Evolutionary conservation across 345 rosid genomes (phyloP).

Genomic region (Salix purpurea): DNA sequence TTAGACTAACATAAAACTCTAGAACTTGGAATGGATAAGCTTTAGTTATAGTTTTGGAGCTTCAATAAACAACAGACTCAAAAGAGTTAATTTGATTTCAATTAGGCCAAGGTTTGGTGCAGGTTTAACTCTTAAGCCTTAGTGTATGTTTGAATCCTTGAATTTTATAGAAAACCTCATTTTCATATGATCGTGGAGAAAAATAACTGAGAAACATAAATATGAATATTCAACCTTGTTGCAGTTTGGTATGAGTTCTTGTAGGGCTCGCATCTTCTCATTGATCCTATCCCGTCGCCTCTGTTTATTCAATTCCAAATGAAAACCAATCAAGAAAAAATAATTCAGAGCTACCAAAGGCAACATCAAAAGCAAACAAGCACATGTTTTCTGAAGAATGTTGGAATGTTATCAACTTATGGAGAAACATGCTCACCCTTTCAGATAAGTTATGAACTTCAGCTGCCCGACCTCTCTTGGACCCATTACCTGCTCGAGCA

Average conservation of each 20-base stretch:
- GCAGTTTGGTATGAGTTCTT: conserved; percentile 94
- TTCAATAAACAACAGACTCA: background rate
- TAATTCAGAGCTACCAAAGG: conserved; percentile 10
- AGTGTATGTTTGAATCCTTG: background rate
- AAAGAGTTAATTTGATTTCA: conserved; percentile 1
- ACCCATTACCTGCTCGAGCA: conserved; percentile 43
- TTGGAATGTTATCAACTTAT: background rate
- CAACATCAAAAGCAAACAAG: conserved; percentile 6
- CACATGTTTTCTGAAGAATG: background rate
- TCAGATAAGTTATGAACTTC: conserved; percentile 95
- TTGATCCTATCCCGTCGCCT: conserved; percentile 89
- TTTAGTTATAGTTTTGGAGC: background rate
- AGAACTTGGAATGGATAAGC: background rate
- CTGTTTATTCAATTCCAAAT: conserved; percentile 36
- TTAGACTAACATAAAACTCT: background rate
- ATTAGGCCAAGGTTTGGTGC: background rate
- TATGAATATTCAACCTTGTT: conserved; percentile 48
- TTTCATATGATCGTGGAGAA: background rate
- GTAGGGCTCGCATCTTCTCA: conserved; percentile 89
- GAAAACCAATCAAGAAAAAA: conserved; percentile 11
- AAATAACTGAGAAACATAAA: background rate
- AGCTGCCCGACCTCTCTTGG: conserved; percentile 85
- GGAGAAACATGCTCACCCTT: conserved; percentile 54
- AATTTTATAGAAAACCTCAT: background rate
- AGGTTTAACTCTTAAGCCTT: background rate